Evolutionary conservation across 2,329 filamentous ascomycete species (phyloP).

Genomic region (Ophiostoma piceae): DNA sequence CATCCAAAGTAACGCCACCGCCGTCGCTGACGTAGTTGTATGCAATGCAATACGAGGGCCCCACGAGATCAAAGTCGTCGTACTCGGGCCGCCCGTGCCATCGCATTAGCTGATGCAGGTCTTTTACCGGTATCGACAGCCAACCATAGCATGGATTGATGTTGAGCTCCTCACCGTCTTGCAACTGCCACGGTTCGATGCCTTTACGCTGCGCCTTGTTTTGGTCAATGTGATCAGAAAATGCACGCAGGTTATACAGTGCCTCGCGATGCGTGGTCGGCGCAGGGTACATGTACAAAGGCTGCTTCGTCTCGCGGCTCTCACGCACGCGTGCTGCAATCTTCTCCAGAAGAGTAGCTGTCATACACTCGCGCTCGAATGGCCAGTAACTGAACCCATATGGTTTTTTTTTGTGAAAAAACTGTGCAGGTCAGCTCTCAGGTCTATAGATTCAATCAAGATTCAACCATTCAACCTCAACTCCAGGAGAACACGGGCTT

Average conservation of each 20-base stretch:
- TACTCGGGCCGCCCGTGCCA: not conserved
- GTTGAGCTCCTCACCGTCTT: not conserved
- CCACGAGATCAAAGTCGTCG: slow-evolving; percentile 6
- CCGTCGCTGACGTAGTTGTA: slow-evolving; percentile 16
- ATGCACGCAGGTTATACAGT: slow-evolving; percentile 16
- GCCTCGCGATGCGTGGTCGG: slow-evolving; percentile 11
- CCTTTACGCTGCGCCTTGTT: not conserved
- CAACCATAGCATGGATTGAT: slow-evolving; percentile 19
- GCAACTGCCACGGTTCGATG: slow-evolving; percentile 11
- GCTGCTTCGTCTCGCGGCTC: no score
- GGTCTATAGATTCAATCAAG: no score
- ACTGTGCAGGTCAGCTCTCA: no score
- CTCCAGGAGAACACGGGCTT: no score
- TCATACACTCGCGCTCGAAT: no score
- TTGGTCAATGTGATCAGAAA: slow-evolving; percentile 14
- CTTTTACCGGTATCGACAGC: not conserved
- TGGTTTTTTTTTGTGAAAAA: no score
- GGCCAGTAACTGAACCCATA: no score
- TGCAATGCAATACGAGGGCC: slow-evolving; percentile 14
- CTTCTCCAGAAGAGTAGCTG: no score
- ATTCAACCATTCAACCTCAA: no score
- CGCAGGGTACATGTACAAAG: no score
- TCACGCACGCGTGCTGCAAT: no score
- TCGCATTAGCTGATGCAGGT: not conserved
- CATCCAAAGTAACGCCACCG: slow-evolving; percentile 9